A percentile compares a stretch with the other conserved stretches of the same genome.
Evolutionary conservation across 805 yeast genomes (phyloP).

Genomic region (Ogataea nitratoaversa): DNA sequence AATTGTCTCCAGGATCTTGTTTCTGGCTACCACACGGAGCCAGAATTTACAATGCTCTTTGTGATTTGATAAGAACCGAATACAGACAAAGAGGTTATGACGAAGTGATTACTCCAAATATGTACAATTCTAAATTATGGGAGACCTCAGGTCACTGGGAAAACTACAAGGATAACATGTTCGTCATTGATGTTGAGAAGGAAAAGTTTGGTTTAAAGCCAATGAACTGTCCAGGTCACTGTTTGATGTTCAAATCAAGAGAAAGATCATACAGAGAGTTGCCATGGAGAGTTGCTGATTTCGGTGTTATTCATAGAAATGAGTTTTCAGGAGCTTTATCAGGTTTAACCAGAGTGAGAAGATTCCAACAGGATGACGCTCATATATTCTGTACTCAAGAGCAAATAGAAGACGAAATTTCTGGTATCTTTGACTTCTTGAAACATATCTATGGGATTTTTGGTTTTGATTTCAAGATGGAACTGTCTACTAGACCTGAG

Average conservation of each 20-base stretch:
- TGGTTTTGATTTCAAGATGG: slow-evolving; percentile 95
- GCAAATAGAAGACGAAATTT: slow-evolving; percentile 84
- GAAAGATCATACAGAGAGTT: slow-evolving; percentile 95
- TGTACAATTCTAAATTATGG: slow-evolving; percentile 97
- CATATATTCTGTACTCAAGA: slow-evolving; percentile 94
- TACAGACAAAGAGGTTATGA: slow-evolving; percentile 93
- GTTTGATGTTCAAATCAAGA: slow-evolving; percentile 84
- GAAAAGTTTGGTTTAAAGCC: slow-evolving; percentile 94
- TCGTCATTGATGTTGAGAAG: slow-evolving; percentile 93
- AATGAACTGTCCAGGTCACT: slow-evolving; percentile 69
- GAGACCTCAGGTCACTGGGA: slow-evolving; percentile 99
- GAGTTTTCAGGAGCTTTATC: slow-evolving; percentile 94
- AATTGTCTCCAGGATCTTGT: slow-evolving; percentile 95
- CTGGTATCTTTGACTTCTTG: slow-evolving; percentile 80
- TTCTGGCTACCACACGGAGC: slow-evolving; percentile 99
- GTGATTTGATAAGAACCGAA: slow-evolving; percentile 74
- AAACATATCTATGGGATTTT: slow-evolving; percentile 82
- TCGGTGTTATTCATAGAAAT: slow-evolving; percentile 95
- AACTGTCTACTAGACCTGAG: slow-evolving; percentile 95
- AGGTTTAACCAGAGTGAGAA: slow-evolving; percentile 93
- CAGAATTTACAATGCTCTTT: slow-evolving; percentile 87
- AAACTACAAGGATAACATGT: slow-evolving; percentile 96
- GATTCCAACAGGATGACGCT: slow-evolving; percentile 99
- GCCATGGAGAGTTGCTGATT: slow-evolving; percentile 99
- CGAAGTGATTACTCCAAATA: slow-evolving; percentile 98